Conservation (phyloP, 805 yeast species). For the Torulaspora indica region DNA sequence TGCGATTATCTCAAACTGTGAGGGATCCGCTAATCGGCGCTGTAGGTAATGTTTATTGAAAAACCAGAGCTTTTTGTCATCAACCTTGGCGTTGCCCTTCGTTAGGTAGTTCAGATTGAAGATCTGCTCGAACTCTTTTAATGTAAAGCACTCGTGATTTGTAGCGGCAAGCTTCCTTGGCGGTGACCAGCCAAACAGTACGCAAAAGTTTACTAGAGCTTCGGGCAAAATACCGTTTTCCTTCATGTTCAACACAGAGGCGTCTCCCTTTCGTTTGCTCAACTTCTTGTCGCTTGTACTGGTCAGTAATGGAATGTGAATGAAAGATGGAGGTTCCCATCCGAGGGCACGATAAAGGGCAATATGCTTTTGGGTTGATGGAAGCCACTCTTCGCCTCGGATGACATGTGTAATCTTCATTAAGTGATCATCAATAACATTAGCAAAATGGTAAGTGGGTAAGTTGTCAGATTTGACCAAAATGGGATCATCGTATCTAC, state of each 20-base stretch:
- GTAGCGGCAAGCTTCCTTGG: slow-evolving; percentile 49
- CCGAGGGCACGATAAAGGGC: slow-evolving; percentile 82
- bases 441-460: slow-evolving; percentile 97
- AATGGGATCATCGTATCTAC: slow-evolving; percentile 85
- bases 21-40: slow-evolving; percentile 39
- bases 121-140: slow-evolving; percentile 47
- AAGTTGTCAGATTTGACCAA: slow-evolving; percentile 87
- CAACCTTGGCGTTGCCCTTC: slow-evolving; percentile 91
- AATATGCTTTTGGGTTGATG: slow-evolving; percentile 91
- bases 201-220: slow-evolving; percentile 81
- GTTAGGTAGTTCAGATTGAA: slow-evolving; percentile 75
- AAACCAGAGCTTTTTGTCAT: slow-evolving; percentile 63
- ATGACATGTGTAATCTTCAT: slow-evolving; percentile 93
- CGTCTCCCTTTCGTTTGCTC: slow-evolving; percentile 81
- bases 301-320: slow-evolving; percentile 89
- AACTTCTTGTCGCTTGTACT: slow-evolving; percentile 67
- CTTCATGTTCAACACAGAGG: slow-evolving; percentile 57
- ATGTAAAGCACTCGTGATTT: slow-evolving; percentile 47
- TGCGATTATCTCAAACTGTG: slow-evolving; percentile 37
- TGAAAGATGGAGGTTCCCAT: slow-evolving; percentile 74
- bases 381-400: slow-evolving; percentile 97
- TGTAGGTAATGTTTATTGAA: slow-evolving; percentile 71
- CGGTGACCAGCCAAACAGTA: slow-evolving; percentile 94
- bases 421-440: slow-evolving; percentile 88
- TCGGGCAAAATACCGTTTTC: slow-evolving; percentile 73